Evolutionary conservation across 345 rosid species (phyloP), one percentile per base, ranked within the genome.

Genomic region (Kandelia obovata): DNA sequence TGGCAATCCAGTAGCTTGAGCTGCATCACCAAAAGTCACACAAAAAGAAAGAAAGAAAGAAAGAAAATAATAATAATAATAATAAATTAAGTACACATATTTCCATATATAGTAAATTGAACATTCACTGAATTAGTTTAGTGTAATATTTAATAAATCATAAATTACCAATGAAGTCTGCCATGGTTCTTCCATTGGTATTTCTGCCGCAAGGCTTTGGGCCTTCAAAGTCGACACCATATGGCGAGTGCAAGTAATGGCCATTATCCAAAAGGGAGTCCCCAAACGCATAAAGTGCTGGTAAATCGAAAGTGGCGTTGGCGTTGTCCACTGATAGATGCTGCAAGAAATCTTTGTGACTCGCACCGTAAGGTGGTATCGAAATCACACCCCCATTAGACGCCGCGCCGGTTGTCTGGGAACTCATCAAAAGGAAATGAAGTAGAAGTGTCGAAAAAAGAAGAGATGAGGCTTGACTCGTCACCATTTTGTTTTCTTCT

Each of bases 181-280:
- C 59, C 59, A 25, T 21, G 59, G 26, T 56, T 56, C 59, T 56
- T 56, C 59, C 59, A 56, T 56, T 56, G 59, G 59, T 56, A 9
- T 21, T 56, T 56, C 59, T 56, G 4, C 59, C 31, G 28, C 28
- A 8, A 25, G 59, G 59, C 28, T 11, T 56, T 0, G 49, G 17
- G 30, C 59, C 59, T 25, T 27, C 59, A 1, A 56, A 56, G 28
- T 56, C 59, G 17, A 56, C 30, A 9, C 59, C 59, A 25, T 56
- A 56, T 25, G 59, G 59, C 59, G 6, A 4, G 13, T 25, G 0
- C 26, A 56, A 1, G 28, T 5, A 25, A 25, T 27, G 59, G 13
- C 59, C 59, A 25, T 17, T 56, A 56, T 56, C 59, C 28, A 56
- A 56, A 10, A 23, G 31, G 28, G 59, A 56, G 59, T 56, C 59